A percentile compares a stretch with the other conserved stretches of the same genome.
Conservation (phyloP, 768 basidiomycete genomes). For the Vishniacozyma victoriae region DNA sequence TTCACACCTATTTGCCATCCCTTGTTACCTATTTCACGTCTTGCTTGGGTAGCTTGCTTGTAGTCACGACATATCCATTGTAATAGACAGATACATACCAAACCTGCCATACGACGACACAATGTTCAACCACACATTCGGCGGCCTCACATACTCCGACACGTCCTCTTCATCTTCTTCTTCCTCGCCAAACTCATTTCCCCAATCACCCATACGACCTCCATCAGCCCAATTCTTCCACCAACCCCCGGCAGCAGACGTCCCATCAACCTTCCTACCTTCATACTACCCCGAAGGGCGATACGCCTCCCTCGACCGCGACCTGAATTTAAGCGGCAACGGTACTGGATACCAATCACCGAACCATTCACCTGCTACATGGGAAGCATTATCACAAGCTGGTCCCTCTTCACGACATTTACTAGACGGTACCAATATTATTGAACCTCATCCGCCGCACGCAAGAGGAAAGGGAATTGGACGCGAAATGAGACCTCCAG, state of each 20-base stretch:
- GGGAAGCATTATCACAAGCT: constrained; percentile 1
- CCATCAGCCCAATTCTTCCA: too few relatives aligned
- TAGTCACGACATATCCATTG: too few relatives aligned
- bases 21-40: too few relatives aligned
- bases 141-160: too few relatives aligned
- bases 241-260: constrained; percentile 1
- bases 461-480: neutral
- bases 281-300: constrained; percentile 7
- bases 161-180: too few relatives aligned
- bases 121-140: too few relatives aligned
- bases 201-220: too few relatives aligned
- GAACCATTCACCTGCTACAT: neutral
- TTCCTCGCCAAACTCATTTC: too few relatives aligned
- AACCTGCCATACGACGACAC: too few relatives aligned
- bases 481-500: neutral
- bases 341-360: neutral
- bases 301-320: neutral
- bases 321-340: neutral
- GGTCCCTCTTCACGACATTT: constrained; percentile 1
- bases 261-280: constrained; percentile 7
- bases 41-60: too few relatives aligned
- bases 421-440: constrained; percentile 3
- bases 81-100: too few relatives aligned
- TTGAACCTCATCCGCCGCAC: neutral
- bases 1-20: too few relatives aligned